These are phyloP conservation scores for Blastocladiella emersonii DNA, from an alignment of 371 early-diverging fungal genomes.

Conservation along the genomic window DNA sequence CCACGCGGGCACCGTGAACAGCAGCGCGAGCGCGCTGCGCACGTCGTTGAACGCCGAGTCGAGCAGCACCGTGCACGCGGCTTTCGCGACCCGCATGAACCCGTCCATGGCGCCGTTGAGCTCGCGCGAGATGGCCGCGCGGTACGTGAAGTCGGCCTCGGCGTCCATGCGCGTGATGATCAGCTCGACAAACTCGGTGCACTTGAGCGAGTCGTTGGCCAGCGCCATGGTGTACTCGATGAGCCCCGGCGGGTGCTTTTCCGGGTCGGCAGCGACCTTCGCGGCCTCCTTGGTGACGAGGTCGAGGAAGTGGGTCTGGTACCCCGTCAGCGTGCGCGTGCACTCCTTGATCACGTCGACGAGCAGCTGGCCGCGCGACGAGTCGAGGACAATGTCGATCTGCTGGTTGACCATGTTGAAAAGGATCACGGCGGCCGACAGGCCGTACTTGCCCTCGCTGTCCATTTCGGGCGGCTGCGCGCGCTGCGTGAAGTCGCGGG, in stretches of 20 bases:
- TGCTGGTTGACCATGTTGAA: slow-evolving; percentile 96
- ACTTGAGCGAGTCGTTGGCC: slow-evolving; percentile 78
- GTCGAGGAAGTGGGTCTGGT: slow-evolving; percentile 61
- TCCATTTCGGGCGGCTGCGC: slow-evolving; percentile 59
- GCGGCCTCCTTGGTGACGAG: slow-evolving; percentile 54
- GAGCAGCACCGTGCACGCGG: slow-evolving; percentile 50
- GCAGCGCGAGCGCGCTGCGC: slow-evolving; percentile 45
- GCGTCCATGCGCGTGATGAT: slow-evolving; percentile 50
- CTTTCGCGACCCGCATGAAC: slow-evolving; percentile 63
- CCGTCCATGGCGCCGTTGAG: slow-evolving; percentile 55
- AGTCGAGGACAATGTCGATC: slow-evolving; percentile 66
- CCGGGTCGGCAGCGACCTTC: slow-evolving; percentile 53
- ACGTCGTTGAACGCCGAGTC: slow-evolving; percentile 74
- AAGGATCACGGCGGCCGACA: slow-evolving; percentile 66
- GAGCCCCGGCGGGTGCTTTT: slow-evolving; percentile 58
- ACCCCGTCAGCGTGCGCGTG: slow-evolving; percentile 60
- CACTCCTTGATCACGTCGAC: slow-evolving; percentile 78
- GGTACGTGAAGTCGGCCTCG: slow-evolving; percentile 50
- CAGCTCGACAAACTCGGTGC: slow-evolving; percentile 74
- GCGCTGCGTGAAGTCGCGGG: slow-evolving; percentile 62
- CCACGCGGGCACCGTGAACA: slow-evolving; percentile 67
- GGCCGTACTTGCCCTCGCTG: slow-evolving; percentile 58
- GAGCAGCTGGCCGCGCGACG: slow-evolving; percentile 67
- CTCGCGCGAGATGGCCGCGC: slow-evolving; percentile 39
- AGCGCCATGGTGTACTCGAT: slow-evolving; percentile 87